Base-by-base conservation (phyloP, 192 early-diverging fungal species). In the Coemansia asiatica region DNA sequence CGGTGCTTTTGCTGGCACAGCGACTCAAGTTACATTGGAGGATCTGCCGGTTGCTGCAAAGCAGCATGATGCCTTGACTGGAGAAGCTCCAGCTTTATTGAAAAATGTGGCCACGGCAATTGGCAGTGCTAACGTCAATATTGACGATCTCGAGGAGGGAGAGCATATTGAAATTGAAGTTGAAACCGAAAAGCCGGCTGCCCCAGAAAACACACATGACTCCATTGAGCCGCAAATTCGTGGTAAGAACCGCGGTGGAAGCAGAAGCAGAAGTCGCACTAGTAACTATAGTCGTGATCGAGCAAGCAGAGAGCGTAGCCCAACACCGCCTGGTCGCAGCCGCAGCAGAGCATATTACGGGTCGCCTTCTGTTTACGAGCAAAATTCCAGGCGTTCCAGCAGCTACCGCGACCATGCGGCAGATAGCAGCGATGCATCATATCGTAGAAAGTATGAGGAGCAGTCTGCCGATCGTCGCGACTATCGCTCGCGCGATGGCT, bases 71-170 rank as follows among this genome's bases (percentile, higher is more conserved):
- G 29, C 47, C 9, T 22, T 47, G 28, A 13, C 44, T 49, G 18
- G 13, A 33, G 63, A 18, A 23, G 33, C 0, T 25, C 44, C 40
- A 18, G 28, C n/a, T 23, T 4, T 25, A n/a, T 58, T n/a, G 21
- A 21, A 46, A 5, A 19, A 29, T 4, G 40, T 23, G 1, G 13
- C 22, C 58, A 29, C 21, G 1, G 12, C 36, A 13, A 21, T n/a
- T 19, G 58, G 18, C 8, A 40, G 21, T 22, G 31, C 38, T 26
- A 19, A 19, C 40, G 57, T 67, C 26, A 56, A 75, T 28, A 68
- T 74, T 50, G 78, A 81, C 31, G 78, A 81, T 31, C 58, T 81
- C 33, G 78, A 81, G n/a, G 78, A 81, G 16, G 78, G 78, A 29
- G 78, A 81, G 66, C 78, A 81, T 25, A 69, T 81, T 27, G 78